A percentile compares a stretch with the other conserved stretches of the same genome.
Conservation (phyloP, 306 rosid genomes). For the Vicia villosa region DNA sequence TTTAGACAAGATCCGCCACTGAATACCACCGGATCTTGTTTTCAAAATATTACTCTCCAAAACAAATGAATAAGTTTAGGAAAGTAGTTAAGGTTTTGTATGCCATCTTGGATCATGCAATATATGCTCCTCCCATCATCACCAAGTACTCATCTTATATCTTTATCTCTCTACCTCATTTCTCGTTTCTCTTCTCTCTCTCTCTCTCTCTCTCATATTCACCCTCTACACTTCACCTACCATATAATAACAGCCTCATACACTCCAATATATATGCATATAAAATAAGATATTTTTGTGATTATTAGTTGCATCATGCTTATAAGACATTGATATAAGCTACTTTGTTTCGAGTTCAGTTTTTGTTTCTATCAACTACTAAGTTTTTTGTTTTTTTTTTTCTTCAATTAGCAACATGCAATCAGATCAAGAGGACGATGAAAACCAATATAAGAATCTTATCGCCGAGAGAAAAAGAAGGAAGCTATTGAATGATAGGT, state of each 20-base stretch:
- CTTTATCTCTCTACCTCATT: conserved; percentile 29
- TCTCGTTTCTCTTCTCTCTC: conserved; percentile 44
- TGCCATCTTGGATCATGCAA: conserved; percentile 80
- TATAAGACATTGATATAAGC: not conserved
- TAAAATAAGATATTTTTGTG: conserved; percentile 22
- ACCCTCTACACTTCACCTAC: conserved; percentile 83
- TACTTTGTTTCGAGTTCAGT: conserved; percentile 5
- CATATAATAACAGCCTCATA: conserved; percentile 49
- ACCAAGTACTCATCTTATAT: conserved; percentile 52
- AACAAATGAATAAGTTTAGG: conserved; percentile 55
- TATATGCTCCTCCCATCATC: conserved; percentile 71
- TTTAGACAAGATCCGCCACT: no score
- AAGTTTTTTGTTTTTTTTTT: no score
- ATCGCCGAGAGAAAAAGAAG: conserved; percentile 89
- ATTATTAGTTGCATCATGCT: no score
- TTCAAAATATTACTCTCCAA: conserved; percentile 47
- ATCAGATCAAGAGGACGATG: no score
- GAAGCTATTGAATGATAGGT: conserved; percentile 86
- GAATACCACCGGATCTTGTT: no score
- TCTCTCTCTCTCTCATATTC: conserved; percentile 68
- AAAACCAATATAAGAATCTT: no score
- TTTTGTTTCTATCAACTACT: conserved; percentile 45
- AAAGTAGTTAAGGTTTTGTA: conserved; percentile 67
- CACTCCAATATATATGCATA: conserved; percentile 26
- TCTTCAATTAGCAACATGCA: conserved; percentile 39